These are phyloP conservation scores for Zygnema circumcarinatum DNA, from an alignment of 139 green algal genomes.

Conservation along the genomic window DNA sequence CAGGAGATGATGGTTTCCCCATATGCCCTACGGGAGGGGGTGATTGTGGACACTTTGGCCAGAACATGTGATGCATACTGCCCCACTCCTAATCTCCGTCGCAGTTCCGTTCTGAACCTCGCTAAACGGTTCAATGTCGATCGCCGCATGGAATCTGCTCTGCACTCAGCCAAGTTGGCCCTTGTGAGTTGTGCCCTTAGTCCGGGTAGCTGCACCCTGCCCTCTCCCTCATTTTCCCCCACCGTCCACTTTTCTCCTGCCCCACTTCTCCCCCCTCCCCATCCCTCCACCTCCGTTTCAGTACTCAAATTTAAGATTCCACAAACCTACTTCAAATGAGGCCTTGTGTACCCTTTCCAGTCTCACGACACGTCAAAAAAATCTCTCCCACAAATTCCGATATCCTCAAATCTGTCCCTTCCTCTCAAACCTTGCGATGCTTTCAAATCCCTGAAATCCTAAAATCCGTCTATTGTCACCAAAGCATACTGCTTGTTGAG, in stretches of 20 bases:
- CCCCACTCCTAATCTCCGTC: slow-evolving; percentile 42
- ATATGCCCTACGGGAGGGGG: slow-evolving; percentile 62
- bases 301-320: background rate
- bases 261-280: no score
- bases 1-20: slow-evolving; percentile 58
- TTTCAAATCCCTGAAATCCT: background rate
- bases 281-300: background rate
- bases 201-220: no score
- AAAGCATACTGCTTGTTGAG: background rate
- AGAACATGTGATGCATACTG: slow-evolving; percentile 1
- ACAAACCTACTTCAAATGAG: no score
- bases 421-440: slow-evolving; percentile 13
- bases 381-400: no score
- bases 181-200: no score
- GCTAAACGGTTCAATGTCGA: slow-evolving; percentile 59
- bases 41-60: slow-evolving; percentile 58
- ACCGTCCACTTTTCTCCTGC: background rate
- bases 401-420: background rate
- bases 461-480: background rate
- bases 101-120: slow-evolving; percentile 55
- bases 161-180: slow-evolving; percentile 52
- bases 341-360: no score
- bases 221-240: slow-evolving; percentile 14
- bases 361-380: no score
- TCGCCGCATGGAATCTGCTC: slow-evolving; percentile 27